Evolutionary conservation across 2,329 filamentous ascomycete species (phyloP), one percentile per base, ranked within the genome.

Genomic region (Piedraia hortae): DNA sequence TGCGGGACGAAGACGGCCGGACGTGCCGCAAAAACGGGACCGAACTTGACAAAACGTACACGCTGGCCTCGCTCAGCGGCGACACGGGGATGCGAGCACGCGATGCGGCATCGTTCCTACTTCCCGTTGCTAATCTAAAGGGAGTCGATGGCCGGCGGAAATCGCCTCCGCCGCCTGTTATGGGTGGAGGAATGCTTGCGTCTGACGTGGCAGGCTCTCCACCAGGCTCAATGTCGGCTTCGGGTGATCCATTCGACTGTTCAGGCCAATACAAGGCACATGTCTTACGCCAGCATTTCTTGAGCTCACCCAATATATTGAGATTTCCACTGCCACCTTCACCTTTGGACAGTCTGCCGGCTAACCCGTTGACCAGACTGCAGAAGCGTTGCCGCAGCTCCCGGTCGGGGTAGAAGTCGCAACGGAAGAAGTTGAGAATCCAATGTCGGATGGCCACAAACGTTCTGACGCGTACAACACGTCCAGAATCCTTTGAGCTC

Each of bases 401-500:
- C 38, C 70, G 67, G 39, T 80, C 65, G 12, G 69, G 47, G 18
- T 88, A 62, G 41, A 90, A 97, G 41, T 97, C 85, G 39, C 97
- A 85, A 24, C 74, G 59, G 34, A 93, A 97, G 45, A 97, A 97
- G 43, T 97, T 97, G 29, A 97, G 49, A 26, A 93, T 80, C 85
- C 85, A 97, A 45, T 97, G 85, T 25, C 85, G 66, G 19, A 93
- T 56, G 5, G 85, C 85, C 12, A 91, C 85, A 48, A 93, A 97
- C 0, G 80, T 88, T 18, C 85, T 64, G 9, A 97, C 88, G 21
- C 82, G 65, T n/a, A 91, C 85, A 23, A 97, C 75, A 39, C 78
- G 73, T 17, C 85, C 85, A 26, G 68, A 65, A 41, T 91, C 77
- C 39, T 89, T 75, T 20, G 60, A 52, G 24, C 74, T 62, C 21